phyloP scores from a whole-genome alignment of 192 early-diverging fungal species.

The Geranomyces michiganensis region DNA sequence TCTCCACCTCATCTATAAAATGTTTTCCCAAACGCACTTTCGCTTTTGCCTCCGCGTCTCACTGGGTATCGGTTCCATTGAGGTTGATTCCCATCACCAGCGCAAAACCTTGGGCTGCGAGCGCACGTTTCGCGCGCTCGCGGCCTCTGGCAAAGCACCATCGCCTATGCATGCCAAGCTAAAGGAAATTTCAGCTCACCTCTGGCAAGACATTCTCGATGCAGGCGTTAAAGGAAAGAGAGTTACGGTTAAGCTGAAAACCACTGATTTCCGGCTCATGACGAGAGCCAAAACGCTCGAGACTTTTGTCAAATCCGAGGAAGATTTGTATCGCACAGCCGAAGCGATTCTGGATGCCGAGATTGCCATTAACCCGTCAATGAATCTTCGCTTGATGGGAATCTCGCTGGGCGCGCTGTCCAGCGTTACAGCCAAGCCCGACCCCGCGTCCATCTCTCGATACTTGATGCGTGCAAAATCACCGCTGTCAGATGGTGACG shows the following conservation, averaged over 20 bases:
- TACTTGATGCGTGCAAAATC: conserved; percentile 14
- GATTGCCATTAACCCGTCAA: conserved; percentile 32
- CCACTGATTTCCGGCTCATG: conserved; percentile 42
- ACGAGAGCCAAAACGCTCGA: conserved; percentile 48
- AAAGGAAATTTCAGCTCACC: conserved; percentile 41
- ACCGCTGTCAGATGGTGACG: neutral
- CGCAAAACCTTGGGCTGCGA: conserved; percentile 59
- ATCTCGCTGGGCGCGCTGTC: conserved; percentile 38
- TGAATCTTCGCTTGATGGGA: conserved; percentile 57
- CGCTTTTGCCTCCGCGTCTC: conserved; percentile 48
- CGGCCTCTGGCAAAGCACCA: conserved; percentile 3
- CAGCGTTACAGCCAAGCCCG: neutral
- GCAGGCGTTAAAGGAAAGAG: conserved; percentile 47
- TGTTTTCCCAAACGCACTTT: conserved; percentile 51
- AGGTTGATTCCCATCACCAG: conserved; percentile 29
- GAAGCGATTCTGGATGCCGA: conserved; percentile 45
- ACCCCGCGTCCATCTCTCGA: neutral
- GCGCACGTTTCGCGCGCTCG: conserved; percentile 46
- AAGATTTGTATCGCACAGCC: conserved; percentile 9
- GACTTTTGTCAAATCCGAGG: neutral
- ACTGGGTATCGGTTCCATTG: conserved; percentile 53
- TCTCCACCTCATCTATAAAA: conserved; percentile 47
- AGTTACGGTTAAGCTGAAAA: conserved; percentile 52
- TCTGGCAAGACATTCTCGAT: conserved; percentile 47
- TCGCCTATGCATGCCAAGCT: conserved; percentile 45